Percentiles rank a stretch among this genome's conserved stretches.
Evolutionary conservation across 768 basidiomycete genomes (phyloP).

Genomic region (Termitomyces sp.): DNA sequence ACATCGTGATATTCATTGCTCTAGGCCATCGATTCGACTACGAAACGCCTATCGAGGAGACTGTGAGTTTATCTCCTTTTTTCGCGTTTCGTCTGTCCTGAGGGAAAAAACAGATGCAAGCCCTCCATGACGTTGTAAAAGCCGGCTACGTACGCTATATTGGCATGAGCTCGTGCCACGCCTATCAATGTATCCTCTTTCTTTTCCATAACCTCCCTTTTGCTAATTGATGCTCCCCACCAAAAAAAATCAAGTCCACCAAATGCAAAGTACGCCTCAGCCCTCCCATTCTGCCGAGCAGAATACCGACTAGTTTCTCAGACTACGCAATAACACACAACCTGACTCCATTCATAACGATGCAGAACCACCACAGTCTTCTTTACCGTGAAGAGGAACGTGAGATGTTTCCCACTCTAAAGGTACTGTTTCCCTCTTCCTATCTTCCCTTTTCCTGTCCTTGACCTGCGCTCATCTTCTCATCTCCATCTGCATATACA

Average conservation of each 20-base stretch:
- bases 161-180: slow-evolving; percentile 52
- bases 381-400: slow-evolving; percentile 63
- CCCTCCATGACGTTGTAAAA: slow-evolving; percentile 62
- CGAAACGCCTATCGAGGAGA: slow-evolving; percentile 55
- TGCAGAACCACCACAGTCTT: slow-evolving; percentile 64
- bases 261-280: slow-evolving; percentile 46
- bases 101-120: slow-evolving; percentile 45
- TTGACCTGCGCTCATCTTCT: too few species aligned
- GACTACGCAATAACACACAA: slow-evolving; percentile 58
- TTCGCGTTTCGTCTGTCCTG: not conserved
- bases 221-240: not conserved
- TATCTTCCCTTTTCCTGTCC: not conserved
- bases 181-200: slow-evolving; percentile 43
- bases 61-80: slow-evolving; percentile 19
- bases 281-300: not conserved
- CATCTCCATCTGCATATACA: not conserved
- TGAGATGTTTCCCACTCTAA: slow-evolving; percentile 57
- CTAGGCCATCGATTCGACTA: slow-evolving; percentile 51
- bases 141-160: slow-evolving; percentile 59
- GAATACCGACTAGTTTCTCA: slow-evolving; percentile 12
- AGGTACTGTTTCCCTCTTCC: slow-evolving; percentile 22
- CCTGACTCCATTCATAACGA: slow-evolving; percentile 57
- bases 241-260: slow-evolving; percentile 31
- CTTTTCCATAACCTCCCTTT: not conserved
- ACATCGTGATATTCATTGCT: not conserved